Conservation (phyloP, 352 stramenopile species). For the Pythium pyrilobum region DNA sequence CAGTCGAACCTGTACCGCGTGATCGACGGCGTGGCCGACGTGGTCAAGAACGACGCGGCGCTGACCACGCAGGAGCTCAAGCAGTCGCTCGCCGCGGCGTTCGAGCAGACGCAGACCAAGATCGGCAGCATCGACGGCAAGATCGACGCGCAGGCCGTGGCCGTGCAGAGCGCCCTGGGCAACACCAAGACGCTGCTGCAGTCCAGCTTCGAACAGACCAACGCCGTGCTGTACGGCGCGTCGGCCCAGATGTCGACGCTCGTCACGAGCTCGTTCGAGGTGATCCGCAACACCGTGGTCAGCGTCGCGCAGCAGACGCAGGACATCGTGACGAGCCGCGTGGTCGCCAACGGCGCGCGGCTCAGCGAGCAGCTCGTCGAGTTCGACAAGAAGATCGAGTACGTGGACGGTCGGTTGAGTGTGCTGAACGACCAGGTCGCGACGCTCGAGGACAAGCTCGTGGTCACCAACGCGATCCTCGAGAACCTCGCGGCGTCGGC, state of each 20-base stretch:
- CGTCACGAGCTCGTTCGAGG: background rate
- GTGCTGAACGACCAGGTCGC: background rate
- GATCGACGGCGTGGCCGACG: conserved; percentile 3
- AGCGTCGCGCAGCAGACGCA: conserved; percentile 1
- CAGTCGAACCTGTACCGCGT: background rate
- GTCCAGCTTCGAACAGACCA: conserved; percentile 2
- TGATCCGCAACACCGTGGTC: background rate
- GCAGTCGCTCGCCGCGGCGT: background rate
- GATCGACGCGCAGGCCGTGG: background rate
- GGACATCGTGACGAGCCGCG: background rate
- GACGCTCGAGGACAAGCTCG: conserved; percentile 3
- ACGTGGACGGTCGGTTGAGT: background rate
- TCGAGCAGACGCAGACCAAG: conserved; percentile 1
- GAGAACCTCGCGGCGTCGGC: background rate
- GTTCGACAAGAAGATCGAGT: conserved; percentile 7
- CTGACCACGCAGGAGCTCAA: conserved; percentile 6
- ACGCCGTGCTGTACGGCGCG: background rate
- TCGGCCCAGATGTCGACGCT: background rate
- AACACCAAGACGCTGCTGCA: conserved; percentile 1
- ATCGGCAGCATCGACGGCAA: conserved; percentile 3
- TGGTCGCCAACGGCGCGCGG: background rate
- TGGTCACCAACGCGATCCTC: conserved; percentile 1
- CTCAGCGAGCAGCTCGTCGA: conserved; percentile 5
- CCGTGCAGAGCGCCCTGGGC: background rate
- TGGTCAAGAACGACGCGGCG: conserved; percentile 9